Conservation (phyloP, 805 yeast species). For the Candida morakotiae region DNA sequence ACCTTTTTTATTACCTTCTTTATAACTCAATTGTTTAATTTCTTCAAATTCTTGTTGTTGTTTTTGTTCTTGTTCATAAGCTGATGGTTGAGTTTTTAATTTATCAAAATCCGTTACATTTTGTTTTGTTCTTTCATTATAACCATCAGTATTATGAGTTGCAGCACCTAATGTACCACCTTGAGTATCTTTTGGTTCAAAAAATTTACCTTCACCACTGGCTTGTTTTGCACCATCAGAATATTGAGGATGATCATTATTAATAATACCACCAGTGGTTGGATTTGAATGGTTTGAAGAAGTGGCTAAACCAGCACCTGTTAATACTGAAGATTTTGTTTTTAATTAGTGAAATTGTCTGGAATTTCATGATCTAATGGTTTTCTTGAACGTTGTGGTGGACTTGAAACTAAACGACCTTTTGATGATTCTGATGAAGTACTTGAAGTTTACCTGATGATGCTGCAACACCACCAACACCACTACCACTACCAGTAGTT, state of each 20-base stretch:
- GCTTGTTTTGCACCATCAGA: conserved; percentile 24
- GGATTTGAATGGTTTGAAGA: neutral
- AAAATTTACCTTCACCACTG: conserved; percentile 29
- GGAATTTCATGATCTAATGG: conserved; percentile 26
- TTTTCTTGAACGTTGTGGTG: conserved; percentile 18
- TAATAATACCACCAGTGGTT: conserved; percentile 9
- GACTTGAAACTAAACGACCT: conserved; percentile 26
- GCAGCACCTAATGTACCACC: conserved; percentile 22
- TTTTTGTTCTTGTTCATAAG: conserved; percentile 6
- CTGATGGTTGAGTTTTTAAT: conserved; percentile 3
- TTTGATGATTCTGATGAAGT: conserved; percentile 11
- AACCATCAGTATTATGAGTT: conserved; percentile 8
- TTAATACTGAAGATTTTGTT: conserved; percentile 18
- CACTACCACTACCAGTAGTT: too few relatives aligned
- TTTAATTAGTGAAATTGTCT: conserved; percentile 32
- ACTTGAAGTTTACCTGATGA: conserved; percentile 1
- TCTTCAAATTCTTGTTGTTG: conserved; percentile 11
- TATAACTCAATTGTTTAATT: conserved; percentile 13
- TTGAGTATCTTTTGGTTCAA: conserved; percentile 34
- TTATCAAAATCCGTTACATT: conserved; percentile 7
- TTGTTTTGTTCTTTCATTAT: conserved; percentile 23
- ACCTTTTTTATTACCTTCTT: conserved; percentile 8
- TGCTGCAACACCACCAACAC: too few relatives aligned
- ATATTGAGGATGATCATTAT: conserved; percentile 23
- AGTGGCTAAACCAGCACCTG: neutral